Evolutionary conservation across 2,329 filamentous ascomycete genomes (phyloP).

Genomic region (Diaporthe velutina): DNA sequence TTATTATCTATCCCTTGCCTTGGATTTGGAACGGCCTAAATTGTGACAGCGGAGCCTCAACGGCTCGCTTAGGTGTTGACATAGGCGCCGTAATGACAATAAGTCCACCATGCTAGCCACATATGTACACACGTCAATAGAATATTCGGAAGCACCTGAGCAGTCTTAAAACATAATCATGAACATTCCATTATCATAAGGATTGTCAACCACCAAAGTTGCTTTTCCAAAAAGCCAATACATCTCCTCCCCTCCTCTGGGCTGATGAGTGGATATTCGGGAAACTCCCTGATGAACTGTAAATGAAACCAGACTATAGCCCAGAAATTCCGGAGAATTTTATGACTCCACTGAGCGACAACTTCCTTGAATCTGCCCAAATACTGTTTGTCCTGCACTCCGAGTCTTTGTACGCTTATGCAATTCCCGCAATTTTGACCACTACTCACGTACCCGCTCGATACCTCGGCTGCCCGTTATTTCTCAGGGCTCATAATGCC

Average conservation of each 20-base stretch:
- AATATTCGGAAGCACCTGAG: not conserved
- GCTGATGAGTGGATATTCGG: no score
- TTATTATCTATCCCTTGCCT: no score
- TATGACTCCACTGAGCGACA: not conserved
- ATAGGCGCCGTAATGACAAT: no score
- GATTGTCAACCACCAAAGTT: no score
- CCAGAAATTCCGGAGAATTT: not conserved
- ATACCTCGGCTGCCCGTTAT: no score
- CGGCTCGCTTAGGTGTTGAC: not conserved
- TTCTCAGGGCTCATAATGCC: not conserved
- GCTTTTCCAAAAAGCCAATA: not conserved
- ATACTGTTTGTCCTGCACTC: not conserved
- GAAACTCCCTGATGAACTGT: not conserved
- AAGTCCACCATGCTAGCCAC: not conserved
- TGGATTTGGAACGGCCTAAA: not conserved
- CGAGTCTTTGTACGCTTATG: not conserved
- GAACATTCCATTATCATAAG: no score
- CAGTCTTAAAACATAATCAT: no score
- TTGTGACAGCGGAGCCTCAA: not conserved
- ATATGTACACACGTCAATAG: no score
- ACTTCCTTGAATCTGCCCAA: not conserved
- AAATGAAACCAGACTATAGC: not conserved
- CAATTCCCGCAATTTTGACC: not conserved
- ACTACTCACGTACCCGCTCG: not conserved
- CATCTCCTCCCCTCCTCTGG: not conserved